Percentiles rank a stretch among this genome's conserved stretches.
Evolutionary conservation across 2,329 filamentous ascomycete species (phyloP).

Genomic region (Colletotrichum neosansevieriae): DNA sequence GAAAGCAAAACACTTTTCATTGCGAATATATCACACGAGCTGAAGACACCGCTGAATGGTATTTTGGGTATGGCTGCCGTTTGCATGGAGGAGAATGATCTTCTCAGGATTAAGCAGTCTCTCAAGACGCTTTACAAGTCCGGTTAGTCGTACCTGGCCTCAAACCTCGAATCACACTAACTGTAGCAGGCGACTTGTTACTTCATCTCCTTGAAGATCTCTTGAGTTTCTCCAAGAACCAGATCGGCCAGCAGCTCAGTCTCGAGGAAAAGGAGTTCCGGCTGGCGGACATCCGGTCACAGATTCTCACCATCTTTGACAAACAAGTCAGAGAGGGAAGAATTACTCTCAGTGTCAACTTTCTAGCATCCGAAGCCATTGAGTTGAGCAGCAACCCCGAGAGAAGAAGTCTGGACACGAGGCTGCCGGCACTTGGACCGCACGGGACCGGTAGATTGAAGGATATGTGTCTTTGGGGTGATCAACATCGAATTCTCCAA

Average conservation of each 20-base stretch:
- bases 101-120: slow-evolving; percentile 82
- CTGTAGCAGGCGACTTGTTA: slow-evolving; percentile 72
- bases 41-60: slow-evolving; percentile 95
- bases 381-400: slow-evolving; percentile 45
- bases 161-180: slow-evolving; percentile 21
- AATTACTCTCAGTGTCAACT: slow-evolving; percentile 80
- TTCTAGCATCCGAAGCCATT: slow-evolving; percentile 65
- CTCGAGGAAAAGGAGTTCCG: slow-evolving; percentile 89
- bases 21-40: slow-evolving; percentile 88
- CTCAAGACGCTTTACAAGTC: slow-evolving; percentile 91
- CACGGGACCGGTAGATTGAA: slow-evolving; percentile 76
- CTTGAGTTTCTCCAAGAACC: slow-evolving; percentile 93
- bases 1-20: slow-evolving; percentile 98
- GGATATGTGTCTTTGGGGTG: slow-evolving; percentile 92
- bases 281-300: slow-evolving; percentile 84
- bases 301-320: slow-evolving; percentile 88
- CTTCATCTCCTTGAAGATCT: slow-evolving; percentile 90
- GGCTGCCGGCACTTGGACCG: slow-evolving; percentile 71
- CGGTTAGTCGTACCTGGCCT: slow-evolving; percentile 49
- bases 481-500: slow-evolving; percentile 89
- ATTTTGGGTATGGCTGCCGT: slow-evolving; percentile 95
- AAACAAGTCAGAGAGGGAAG: slow-evolving; percentile 86
- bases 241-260: slow-evolving; percentile 85
- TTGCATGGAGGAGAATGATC: slow-evolving; percentile 90
- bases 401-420: slow-evolving; percentile 45